phyloP scores from a whole-genome alignment of 305 asterid species.

The Lippia alba region DNA sequence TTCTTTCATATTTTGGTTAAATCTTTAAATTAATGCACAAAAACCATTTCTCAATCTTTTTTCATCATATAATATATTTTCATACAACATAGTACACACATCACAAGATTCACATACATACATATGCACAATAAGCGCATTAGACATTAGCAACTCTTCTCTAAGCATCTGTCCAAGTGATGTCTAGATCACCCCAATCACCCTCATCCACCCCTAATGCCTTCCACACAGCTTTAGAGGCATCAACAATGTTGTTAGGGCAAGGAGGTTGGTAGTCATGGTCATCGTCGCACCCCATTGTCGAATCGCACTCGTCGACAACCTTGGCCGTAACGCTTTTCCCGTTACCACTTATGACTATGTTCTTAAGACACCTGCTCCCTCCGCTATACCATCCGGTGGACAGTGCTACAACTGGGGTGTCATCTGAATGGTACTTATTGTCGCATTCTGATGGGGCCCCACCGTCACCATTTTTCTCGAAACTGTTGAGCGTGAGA shows the following conservation, averaged over 20 bases:
- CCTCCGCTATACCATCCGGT: conserved; percentile 45
- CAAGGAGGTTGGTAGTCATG: conserved; percentile 6
- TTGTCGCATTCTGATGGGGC: conserved; percentile 34
- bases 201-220: conserved; percentile 37
- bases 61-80: not conserved
- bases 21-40: too few relatives aligned
- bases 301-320: conserved; percentile 9
- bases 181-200: conserved; percentile 31
- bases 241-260: conserved; percentile 40
- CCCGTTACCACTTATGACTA: conserved; percentile 3
- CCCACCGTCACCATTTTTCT: not conserved
- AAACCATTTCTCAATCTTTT: not conserved
- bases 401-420: conserved; percentile 44
- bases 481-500: not conserved
- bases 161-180: conserved; percentile 40
- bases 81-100: not conserved
- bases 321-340: conserved; percentile 2
- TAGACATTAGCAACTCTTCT: not conserved
- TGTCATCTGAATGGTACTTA: conserved; percentile 39
- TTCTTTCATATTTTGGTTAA: not conserved
- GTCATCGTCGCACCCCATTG: not conserved
- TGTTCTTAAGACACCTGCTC: conserved; percentile 3
- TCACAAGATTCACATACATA: not conserved
- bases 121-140: not conserved
- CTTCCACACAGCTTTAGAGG: conserved; percentile 42